Base-by-base conservation (phyloP, 1,284 basidiomycete species). In the Malassezia arunalokei region DNA sequence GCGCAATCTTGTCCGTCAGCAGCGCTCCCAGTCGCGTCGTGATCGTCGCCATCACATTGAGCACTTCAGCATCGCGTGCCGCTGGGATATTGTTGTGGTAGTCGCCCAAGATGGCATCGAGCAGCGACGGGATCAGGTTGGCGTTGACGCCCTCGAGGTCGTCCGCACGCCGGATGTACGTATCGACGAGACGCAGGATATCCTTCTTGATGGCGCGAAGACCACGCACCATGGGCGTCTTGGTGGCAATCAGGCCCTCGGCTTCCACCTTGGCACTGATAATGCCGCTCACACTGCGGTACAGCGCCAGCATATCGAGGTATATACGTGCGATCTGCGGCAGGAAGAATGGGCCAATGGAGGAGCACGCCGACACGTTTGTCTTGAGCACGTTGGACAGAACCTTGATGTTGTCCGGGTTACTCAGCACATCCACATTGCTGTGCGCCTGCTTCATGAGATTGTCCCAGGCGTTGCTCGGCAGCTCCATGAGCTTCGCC, bases 11-110 rank as follows among this genome's bases (percentile, higher is more conserved):
- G 30, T 89, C 86, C 8, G 86, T 92, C 48, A 98, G 79, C 49
- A 71, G 52, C 6, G 50, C 48, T 17, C 68, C 66, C 35, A 72
- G 51, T 6, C 66, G 62, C 28, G 64, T 59, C 8, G 86, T 91
- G 64, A 98, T 95, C n/a, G 90, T 91, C 29, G 91, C 86, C 85
- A 96, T 94, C 44, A 95, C 87, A 72, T 95, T 94, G 60, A 99
- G 78, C 5, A 99, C 94, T 75, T 98, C 94, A 8, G 94, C 91
- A 68, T 99, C 94, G 56, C 94, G 79, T 8, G 94, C 91, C 15
- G 84, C 81, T 1, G 94, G 85, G 0, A 95, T 88, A 72, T 98
- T 98, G 58, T 85, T 82, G 73, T 83, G 86, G 77, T 99, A 99
- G 75, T 99, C 94, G 42, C 88, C 88, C 37, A 99, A 81, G 54